Conservation (phyloP, 345 rosid species). For the Populus nigra region DNA sequence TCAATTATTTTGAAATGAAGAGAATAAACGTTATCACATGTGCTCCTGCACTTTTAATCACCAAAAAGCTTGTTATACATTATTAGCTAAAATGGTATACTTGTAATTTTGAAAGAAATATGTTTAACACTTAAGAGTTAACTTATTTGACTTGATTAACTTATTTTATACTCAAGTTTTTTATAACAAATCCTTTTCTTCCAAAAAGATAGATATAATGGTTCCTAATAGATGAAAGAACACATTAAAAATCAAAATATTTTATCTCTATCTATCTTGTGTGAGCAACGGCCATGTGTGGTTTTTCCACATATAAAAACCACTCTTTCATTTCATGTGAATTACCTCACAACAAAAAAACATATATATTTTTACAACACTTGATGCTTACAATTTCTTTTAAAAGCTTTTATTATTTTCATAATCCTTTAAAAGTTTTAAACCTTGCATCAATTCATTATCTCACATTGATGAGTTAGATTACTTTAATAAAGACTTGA, state of each 20-base stretch:
- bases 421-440: neutral
- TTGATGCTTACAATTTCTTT: fast-evolving
- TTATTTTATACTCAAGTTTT: neutral
- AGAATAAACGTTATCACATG: neutral
- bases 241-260: neutral
- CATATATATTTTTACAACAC: neutral
- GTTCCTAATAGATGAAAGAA: too few relatives aligned
- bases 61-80: neutral
- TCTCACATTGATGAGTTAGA: too few relatives aligned
- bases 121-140: neutral
- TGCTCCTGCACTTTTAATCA: neutral
- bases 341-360: too few relatives aligned
- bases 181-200: neutral
- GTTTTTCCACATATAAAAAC: neutral
- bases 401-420: neutral
- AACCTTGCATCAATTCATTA: too few relatives aligned
- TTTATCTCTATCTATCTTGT: neutral
- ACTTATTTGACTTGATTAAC: neutral
- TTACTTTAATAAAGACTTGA: too few relatives aligned
- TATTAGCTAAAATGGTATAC: neutral
- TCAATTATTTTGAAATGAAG: neutral
- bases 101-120: neutral
- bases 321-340: neutral
- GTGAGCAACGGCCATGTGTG: neutral
- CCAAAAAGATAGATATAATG: neutral